Evolutionary conservation across 1,284 basidiomycete species (phyloP).

Genomic region (Ceratobasidium theobromae): DNA sequence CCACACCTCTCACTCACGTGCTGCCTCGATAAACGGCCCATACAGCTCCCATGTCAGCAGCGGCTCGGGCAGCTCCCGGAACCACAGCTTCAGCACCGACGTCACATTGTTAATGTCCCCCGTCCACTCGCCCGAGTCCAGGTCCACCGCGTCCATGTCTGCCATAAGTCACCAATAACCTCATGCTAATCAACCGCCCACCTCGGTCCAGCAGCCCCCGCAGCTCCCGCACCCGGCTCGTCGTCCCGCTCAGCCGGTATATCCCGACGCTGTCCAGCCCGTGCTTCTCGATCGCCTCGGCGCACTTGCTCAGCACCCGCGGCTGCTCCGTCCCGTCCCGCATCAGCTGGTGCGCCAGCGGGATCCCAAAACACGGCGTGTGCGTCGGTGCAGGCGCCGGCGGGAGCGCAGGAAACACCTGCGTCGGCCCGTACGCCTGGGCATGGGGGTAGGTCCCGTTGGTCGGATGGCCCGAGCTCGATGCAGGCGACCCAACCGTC

Average conservation of each 20-base stretch:
- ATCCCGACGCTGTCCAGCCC: constrained; percentile 87
- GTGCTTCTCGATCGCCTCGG: constrained; percentile 86
- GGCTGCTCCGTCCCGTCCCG: constrained; percentile 91
- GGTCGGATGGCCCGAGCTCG: not conserved
- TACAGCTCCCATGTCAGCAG: constrained; percentile 84
- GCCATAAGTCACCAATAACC: no score
- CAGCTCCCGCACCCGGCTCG: constrained; percentile 82
- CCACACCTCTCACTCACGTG: constrained; percentile 81
- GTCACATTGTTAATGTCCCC: constrained; percentile 96
- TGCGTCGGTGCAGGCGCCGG: constrained; percentile 50
- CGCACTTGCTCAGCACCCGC: constrained; percentile 85
- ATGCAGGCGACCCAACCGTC: constrained; percentile 5
- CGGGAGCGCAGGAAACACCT: constrained; percentile 1
- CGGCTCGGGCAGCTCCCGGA: constrained; percentile 94
- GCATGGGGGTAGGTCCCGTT: constrained; percentile 39
- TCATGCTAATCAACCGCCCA: constrained; percentile 48
- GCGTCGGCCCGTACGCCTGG: constrained; percentile 18
- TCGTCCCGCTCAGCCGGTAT: constrained; percentile 91
- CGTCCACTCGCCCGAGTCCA: constrained; percentile 87
- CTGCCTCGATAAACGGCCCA: constrained; percentile 91
- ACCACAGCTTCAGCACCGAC: constrained; percentile 92
- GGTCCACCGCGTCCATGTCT: constrained; percentile 85
- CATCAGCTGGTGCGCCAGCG: constrained; percentile 87
- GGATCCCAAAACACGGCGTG: constrained; percentile 85
- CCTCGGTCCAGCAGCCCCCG: constrained; percentile 87